Evolutionary conservation across 2,329 filamentous ascomycete species (phyloP), one percentile per base, ranked within the genome.

Genomic region (Alternaria gaisen): DNA sequence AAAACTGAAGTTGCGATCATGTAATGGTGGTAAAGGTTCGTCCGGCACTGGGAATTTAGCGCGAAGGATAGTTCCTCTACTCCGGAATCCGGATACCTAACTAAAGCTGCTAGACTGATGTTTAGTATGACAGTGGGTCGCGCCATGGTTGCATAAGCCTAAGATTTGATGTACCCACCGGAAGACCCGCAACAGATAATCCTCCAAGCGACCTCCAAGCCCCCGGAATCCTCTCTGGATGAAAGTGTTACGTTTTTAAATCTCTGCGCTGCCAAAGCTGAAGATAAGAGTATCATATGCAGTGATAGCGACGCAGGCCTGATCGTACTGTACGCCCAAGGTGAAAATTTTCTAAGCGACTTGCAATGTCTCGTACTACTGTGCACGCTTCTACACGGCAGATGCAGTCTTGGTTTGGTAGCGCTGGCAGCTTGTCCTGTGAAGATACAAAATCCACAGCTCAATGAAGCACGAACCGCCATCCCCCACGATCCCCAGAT

Each of bases 231-330:
- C 36, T 56, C 11, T 34, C 10, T 36, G 24, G 8, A 18, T 50
- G 42, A 43, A 59, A 40, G 26, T 53, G 26, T 63, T 60, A 63
- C 57, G 60, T 63, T 56, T 60, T 12, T 8, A 18, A 44, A 38
- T n/a, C 42, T 32, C 16, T 10, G 47, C 22, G 36, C 28, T 14
- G 18, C 41, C 26, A 42, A n/a, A 20, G 10, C 36, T 30, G 38
- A 41, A 60, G 60, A 63, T 60, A 63, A 54, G 11, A 42, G 32
- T 24, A 43, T 47, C 42, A 58, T 1, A 7, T 28, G 28, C 18
- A 47, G 56, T 38, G 57, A 60, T 57, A 53, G 56, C 30, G 8
- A 50, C 8, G 42, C 12, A 51, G 24, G 40, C 57, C 40, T 60
- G 30, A 30, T 24, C 12, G n/a, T 3, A 34, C 9, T 22, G 18